phyloP scores from a whole-genome alignment of 495 filamentous ascomycete genomes.

The Trypethelium eluteriae region DNA sequence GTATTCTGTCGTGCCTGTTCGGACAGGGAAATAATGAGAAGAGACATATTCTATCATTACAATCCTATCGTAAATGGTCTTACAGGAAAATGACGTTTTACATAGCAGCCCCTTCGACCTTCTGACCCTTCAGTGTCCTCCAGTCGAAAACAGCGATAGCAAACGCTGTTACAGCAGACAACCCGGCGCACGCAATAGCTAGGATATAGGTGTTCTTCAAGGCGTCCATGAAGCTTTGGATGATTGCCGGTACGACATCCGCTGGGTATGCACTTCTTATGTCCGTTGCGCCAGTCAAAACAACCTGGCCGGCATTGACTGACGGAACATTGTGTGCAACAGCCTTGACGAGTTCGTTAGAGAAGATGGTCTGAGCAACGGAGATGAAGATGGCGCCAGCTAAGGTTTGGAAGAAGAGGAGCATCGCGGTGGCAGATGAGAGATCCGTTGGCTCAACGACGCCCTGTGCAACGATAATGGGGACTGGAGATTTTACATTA shows the following conservation, averaged over 20 bases:
- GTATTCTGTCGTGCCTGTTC: too few species aligned
- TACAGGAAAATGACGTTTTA: not conserved
- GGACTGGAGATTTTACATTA: not conserved
- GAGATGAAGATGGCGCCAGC: slow-evolving; percentile 25
- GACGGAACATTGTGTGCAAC: slow-evolving; percentile 32
- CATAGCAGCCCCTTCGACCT: not conserved
- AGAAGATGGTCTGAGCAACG: slow-evolving; percentile 25
- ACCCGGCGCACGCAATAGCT: slow-evolving; percentile 30
- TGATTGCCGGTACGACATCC: slow-evolving; percentile 42
- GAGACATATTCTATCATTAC: too few species aligned
- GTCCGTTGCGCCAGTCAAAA: slow-evolving; percentile 45
- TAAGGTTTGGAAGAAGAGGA: slow-evolving; percentile 27
- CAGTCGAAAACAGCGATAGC: slow-evolving; percentile 26
- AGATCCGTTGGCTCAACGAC: slow-evolving; percentile 10
- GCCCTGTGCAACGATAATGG: slow-evolving; percentile 17
- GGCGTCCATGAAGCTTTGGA: slow-evolving; percentile 52
- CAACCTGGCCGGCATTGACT: slow-evolving; percentile 38
- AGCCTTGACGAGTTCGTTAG: slow-evolving; percentile 22
- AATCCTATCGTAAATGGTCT: not conserved
- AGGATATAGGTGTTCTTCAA: slow-evolving; percentile 43
- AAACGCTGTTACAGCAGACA: slow-evolving; percentile 20
- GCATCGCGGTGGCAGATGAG: slow-evolving; percentile 4
- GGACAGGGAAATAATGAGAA: too few species aligned
- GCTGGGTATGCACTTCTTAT: slow-evolving; percentile 40
- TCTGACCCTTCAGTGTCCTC: not conserved